Conservation (phyloP, 2,329 filamentous ascomycete species). For the Bertia moriformis region DNA sequence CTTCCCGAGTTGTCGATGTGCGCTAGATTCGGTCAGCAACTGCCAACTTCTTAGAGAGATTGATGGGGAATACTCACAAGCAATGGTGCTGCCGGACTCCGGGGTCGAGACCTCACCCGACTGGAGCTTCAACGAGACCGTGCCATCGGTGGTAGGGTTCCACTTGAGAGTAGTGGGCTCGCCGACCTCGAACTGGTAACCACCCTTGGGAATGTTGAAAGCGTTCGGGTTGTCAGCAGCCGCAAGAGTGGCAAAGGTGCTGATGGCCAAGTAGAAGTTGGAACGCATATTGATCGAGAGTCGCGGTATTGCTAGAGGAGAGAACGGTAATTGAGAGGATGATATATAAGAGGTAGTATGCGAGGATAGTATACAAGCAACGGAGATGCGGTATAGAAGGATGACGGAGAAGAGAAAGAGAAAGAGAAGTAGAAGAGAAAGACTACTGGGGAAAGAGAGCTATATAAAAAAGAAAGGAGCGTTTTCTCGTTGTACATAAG, state of each 20-base stretch:
- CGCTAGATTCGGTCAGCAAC: conserved; percentile 4
- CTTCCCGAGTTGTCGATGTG: conserved; percentile 8
- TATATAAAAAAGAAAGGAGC: too few species aligned
- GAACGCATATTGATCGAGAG: neutral
- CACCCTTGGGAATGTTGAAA: conserved; percentile 5
- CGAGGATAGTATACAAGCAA: too few species aligned
- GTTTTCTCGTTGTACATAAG: too few species aligned
- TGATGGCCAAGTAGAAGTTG: conserved; percentile 4
- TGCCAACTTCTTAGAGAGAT: neutral
- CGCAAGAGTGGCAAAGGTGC: conserved; percentile 5
- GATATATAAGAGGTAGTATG: neutral
- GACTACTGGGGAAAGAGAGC: too few species aligned
- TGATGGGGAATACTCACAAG: conserved; percentile 8
- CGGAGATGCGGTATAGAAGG: too few species aligned
- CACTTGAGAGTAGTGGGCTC: conserved; percentile 5
- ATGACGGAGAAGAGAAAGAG: too few species aligned
- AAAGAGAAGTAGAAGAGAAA: too few species aligned
- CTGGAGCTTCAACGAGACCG: conserved; percentile 7
- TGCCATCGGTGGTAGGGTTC: conserved; percentile 4
- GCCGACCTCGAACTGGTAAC: conserved; percentile 4
- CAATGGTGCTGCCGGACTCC: conserved; percentile 6
- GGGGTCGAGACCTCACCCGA: conserved; percentile 7
- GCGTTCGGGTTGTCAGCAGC: conserved; percentile 4
- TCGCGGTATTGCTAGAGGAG: neutral
- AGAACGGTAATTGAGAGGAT: neutral